Evolutionary conservation across 2,329 filamentous ascomycete species (phyloP).

Genomic region (Fusarium mexicanum): DNA sequence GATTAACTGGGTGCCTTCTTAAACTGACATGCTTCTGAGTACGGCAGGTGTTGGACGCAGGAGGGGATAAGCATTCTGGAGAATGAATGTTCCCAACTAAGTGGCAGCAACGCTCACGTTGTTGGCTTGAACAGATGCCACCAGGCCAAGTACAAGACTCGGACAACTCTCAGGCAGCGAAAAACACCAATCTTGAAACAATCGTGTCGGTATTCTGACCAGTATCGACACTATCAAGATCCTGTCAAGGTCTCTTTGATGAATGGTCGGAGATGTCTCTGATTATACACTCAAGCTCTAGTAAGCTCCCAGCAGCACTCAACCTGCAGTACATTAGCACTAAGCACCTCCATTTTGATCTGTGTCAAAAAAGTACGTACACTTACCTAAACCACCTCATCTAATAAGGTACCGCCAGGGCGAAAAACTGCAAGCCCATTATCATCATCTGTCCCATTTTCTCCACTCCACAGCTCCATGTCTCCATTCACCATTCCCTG

Average conservation of each 20-base stretch:
- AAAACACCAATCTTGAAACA: not conserved
- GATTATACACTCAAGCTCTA: not conserved
- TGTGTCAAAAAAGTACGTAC: not conserved
- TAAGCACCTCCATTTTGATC: not conserved
- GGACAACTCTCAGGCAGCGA: not conserved
- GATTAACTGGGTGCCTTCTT: no score
- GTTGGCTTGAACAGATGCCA: not conserved
- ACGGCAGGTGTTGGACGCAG: no score
- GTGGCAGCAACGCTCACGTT: not conserved
- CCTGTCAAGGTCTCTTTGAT: not conserved
- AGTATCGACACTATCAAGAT: not conserved
- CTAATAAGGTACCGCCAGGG: not conserved
- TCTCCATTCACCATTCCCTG: constrained; percentile 21
- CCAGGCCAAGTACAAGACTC: not conserved
- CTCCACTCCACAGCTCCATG: constrained; percentile 32
- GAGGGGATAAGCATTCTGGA: not conserved
- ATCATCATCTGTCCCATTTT: constrained; percentile 34
- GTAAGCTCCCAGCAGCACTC: not conserved
- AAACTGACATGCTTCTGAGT: no score
- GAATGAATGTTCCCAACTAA: not conserved
- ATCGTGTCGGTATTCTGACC: not conserved
- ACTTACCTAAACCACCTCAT: constrained; percentile 8
- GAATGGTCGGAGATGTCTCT: not conserved
- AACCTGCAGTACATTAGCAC: not conserved
- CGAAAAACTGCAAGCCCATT: constrained; percentile 24